A percentile compares a stretch with the other conserved stretches of the same genome.
Evolutionary conservation across 1,284 basidiomycete species (phyloP).

Genomic region (Anthracocystis panici-leucophaei): DNA sequence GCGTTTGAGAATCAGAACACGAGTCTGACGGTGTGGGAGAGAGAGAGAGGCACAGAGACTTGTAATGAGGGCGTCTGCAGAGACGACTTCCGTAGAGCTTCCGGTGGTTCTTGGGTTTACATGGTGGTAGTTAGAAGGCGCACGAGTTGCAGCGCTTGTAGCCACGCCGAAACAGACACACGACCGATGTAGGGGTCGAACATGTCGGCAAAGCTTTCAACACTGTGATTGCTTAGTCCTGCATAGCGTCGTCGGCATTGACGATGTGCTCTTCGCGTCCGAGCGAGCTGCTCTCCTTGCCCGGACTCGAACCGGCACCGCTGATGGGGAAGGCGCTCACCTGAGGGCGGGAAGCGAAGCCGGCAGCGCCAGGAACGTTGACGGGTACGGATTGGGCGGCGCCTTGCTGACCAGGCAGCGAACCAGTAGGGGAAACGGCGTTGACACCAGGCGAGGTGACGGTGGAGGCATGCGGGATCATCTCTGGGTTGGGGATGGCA

Average conservation of each 20-base stretch:
- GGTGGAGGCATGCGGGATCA: constrained; percentile 70
- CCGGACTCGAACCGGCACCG: constrained; percentile 44
- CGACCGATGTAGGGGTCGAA: background rate
- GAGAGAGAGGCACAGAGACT: background rate
- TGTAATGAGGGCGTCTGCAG: constrained; percentile 1
- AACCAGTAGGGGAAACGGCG: constrained; percentile 76
- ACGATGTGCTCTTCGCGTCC: constrained; percentile 53
- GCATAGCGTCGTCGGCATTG: constrained; percentile 60
- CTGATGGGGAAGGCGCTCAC: constrained; percentile 59
- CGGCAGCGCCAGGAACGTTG: constrained; percentile 75
- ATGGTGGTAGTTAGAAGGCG: background rate
- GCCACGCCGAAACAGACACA: background rate
- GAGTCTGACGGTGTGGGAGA: background rate
- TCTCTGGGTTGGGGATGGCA: constrained; percentile 90
- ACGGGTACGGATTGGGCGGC: constrained; percentile 80
- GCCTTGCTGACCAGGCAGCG: constrained; percentile 74
- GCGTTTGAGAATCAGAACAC: background rate
- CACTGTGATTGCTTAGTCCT: constrained; percentile 36
- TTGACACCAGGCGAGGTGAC: constrained; percentile 74
- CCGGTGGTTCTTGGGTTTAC: constrained; percentile 8
- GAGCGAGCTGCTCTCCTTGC: constrained; percentile 59
- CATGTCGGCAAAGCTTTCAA: background rate
- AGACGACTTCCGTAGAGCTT: constrained; percentile 8
- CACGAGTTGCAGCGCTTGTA: background rate
- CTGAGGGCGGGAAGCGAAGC: constrained; percentile 73